Percentiles rank a stretch among this genome's conserved stretches.
These are phyloP conservation scores for Zizania latifolia DNA, from an alignment of 176 grass and related monocot genomes.

Conservation along the genomic window DNA sequence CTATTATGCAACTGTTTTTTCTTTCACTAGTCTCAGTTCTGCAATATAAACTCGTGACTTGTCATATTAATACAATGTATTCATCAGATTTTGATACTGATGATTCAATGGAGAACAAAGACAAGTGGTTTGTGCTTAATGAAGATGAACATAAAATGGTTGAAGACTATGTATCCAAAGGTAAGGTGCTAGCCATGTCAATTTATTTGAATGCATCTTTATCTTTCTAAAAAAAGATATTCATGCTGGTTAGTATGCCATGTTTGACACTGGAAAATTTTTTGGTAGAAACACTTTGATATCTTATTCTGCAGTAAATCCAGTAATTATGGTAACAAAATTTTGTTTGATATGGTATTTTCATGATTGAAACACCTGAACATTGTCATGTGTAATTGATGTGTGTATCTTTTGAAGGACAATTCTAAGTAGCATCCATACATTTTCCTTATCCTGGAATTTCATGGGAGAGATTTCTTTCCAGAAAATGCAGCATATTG, in stretches of 20 bases:
- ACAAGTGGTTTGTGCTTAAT: slow-evolving; percentile 44
- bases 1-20: slow-evolving; percentile 7
- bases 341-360: background rate
- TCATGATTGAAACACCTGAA: background rate
- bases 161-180: slow-evolving; percentile 26
- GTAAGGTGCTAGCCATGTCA: slow-evolving; percentile 7
- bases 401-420: background rate
- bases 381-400: background rate
- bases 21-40: background rate
- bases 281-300: background rate
- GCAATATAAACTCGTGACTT: slow-evolving; percentile 1
- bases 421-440: background rate
- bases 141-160: slow-evolving; percentile 40
- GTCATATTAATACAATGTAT: slow-evolving; percentile 19
- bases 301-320: background rate
- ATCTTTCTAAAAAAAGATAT: background rate
- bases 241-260: background rate
- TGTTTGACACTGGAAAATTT: background rate
- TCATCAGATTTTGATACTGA: slow-evolving; percentile 24
- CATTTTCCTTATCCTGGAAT: background rate
- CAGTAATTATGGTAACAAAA: background rate
- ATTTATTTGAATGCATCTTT: background rate
- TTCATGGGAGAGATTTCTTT: background rate
- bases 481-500: background rate
- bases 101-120: slow-evolving; percentile 10